Evolutionary conservation across 495 filamentous ascomycete species (phyloP), one percentile per base, ranked within the genome.

Genomic region (Glonium stellatum): DNA sequence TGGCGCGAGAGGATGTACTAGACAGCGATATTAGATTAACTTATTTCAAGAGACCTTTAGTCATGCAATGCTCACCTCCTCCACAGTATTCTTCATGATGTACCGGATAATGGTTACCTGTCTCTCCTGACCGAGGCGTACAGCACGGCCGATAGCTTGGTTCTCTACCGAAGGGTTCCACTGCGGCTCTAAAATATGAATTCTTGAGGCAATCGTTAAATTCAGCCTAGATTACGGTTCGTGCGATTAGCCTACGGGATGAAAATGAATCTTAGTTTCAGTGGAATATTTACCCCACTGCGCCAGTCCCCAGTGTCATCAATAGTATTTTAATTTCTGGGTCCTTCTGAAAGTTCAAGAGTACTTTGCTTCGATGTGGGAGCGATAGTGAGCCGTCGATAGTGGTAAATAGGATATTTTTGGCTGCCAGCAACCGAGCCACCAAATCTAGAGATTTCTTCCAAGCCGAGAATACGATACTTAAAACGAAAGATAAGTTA

Each of bases 151-250:
- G 11, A 64, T 60, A n/a, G 70, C 70, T 50, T 72, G 70, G 11
- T 42, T 63, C 59, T 72, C 70, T 6, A 72, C 67, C 37, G 59
- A 63, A 4, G 70, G 70, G 49, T 72, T 72, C 70, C 70, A 72
- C 51, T 72, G 70, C 42, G 69, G 70, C 61, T 71, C 69, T 19
- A 71, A 55, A 31, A 72, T 63, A 55, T 70, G 61, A 0, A 72
- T 57, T 9, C 65, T 65, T 21, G 57, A 63, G 6, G 70, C 70
- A 19, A 59, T 35, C 4, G 67, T 67, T n/a, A 72, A 53, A 48
- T 72, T 72, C 6, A 72, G 27, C 6, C 27, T 31, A 31, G 6
- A 6, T 6, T n/a, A n/a, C n/a, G n/a, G n/a, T n/a, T n/a, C n/a
- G n/a, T n/a, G n/a, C n/a, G n/a, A n/a, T 31, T 31, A 31, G 27